Evolutionary conservation across 306 rosid genomes (phyloP), one percentile per base, ranked within the genome.

Genomic region (Vicia sativa): DNA sequence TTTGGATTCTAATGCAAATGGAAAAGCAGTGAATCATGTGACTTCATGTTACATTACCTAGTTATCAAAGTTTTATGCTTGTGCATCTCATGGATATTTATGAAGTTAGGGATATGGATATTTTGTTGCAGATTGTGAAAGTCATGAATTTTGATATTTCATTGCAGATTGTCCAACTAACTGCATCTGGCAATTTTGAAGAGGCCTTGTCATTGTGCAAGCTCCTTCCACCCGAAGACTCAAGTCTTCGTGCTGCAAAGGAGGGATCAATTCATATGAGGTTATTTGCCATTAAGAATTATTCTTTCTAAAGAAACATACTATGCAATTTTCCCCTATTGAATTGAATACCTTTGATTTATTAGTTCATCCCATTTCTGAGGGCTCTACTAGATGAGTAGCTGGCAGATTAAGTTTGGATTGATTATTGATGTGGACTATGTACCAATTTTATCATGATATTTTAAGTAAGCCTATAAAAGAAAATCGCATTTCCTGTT

Each of bases 161-260:
- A 3, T 62, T 77, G 86, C 84, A 90, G 97, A 95, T 95, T 68
- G 96, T 95, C 68, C 99, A 95, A 85, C 82, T 95, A 75, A 95
- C 99, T 46, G 99, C 99, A 9, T 90, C 99, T 73, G 96, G 97
- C 42, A 81, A 95, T 82, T 95, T 95, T 75, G 97, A 90, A 66
- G 99, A 95, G 83, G 99, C 99, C 29, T 82, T 95, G 87, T 92
- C 97, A 69, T 77, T 95, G 84, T 95, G 99, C 87, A 90, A 95
- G 84, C 87, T 95, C 77, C 97, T 95, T 81, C 97, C 99, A 11
- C 96, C 96, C 13, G 97, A 95, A 91, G 97, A 91, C 64, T 84
- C 96, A 61, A 95, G 82, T 72, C 99, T 87, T 46, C 86, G 99
- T 74, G 90, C 89, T 65, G 97, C 99, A 37, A 95, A 95, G 75